Base-by-base conservation (phyloP, 2,329 filamentous ascomycete species). In the Biscogniauxia marginata region DNA sequence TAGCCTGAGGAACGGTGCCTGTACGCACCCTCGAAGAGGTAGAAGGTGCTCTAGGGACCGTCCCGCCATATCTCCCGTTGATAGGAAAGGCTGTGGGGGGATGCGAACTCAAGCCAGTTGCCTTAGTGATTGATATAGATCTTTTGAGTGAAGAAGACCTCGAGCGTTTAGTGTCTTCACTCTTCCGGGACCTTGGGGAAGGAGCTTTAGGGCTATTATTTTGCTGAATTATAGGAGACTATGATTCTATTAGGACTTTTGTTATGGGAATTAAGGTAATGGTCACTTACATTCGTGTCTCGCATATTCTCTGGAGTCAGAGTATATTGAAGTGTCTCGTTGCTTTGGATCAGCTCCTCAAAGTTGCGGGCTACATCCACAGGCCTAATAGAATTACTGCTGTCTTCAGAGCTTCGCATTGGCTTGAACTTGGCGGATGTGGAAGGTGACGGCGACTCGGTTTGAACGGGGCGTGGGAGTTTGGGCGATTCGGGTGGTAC, bases 321-420 rank as follows among this genome's bases (percentile, higher is more conserved):
- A 1, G 90, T 93, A 70, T 89, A 93, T 65, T 90, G 90, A 46
- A 93, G 86, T 1, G 90, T 93, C 68, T 92, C 85, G 64, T 91
- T 88, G 70, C 90, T 92, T 55, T 90, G 85, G 60, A 95, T 93
- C 50, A 93, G 78, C 64, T 92, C 83, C 67, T 95, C 90, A 66
- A 95, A 88, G 64, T 89, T 85, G 48, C 82, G 84, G 8, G 84
- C 82, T 49, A 87, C 83, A 56, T 87, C 83, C 47, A 84, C 83
- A 6, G 77, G 74, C 5, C 75, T 77, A 55, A 68, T 78, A 18
- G 69, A 68, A 21, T 8, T 39, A 39, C 72, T 72, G 62, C 77
- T 81, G 16, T 87, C 85, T 60, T 88, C 84, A 0, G 85, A 87
- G 3, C 77, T 81, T 43, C 83, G 78, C 2, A 82, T 73, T 7